Percentiles rank a stretch among this genome's conserved stretches.
Conservation (phyloP, 768 basidiomycete genomes). For the Xanthoconium stramineum region DNA sequence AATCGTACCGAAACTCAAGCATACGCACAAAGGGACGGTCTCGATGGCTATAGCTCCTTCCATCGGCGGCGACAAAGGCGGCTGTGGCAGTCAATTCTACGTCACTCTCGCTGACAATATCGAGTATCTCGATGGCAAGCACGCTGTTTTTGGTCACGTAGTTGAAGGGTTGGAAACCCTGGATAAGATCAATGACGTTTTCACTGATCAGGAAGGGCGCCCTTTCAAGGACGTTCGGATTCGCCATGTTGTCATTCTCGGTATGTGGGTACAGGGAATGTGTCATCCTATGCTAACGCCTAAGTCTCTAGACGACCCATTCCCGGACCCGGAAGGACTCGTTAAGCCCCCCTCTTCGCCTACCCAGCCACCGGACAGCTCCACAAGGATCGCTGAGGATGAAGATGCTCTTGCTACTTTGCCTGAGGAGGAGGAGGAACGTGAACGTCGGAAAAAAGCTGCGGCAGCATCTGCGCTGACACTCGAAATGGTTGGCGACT, state of each 20-base stretch:
- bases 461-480: constrained; percentile 93
- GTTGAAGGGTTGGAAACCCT: constrained; percentile 92
- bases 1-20: constrained; percentile 78
- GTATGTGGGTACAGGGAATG: constrained; percentile 37
- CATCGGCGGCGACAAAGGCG: constrained; percentile 60
- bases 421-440: constrained; percentile 85
- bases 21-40: constrained; percentile 80
- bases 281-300: constrained; percentile 1
- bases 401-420: constrained; percentile 83
- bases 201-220: constrained; percentile 81
- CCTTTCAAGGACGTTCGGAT: constrained; percentile 95
- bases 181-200: constrained; percentile 90
- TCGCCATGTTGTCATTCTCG: constrained; percentile 92
- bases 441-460: constrained; percentile 76
- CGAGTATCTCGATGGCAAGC: constrained; percentile 92
- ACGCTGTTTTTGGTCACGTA: constrained; percentile 93
- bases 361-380: constrained; percentile 76
- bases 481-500: constrained; percentile 98
- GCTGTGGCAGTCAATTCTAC: constrained; percentile 96
- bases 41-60: constrained; percentile 97
- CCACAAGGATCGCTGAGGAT: constrained; percentile 90
- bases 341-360: constrained; percentile 73
- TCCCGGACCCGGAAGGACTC: constrained; percentile 80
- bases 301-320: constrained; percentile 78
- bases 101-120: constrained; percentile 87